Evolutionary conservation across 805 yeast species (phyloP), one percentile per base, ranked within the genome.

Genomic region (Metschnikowia continentalis): DNA sequence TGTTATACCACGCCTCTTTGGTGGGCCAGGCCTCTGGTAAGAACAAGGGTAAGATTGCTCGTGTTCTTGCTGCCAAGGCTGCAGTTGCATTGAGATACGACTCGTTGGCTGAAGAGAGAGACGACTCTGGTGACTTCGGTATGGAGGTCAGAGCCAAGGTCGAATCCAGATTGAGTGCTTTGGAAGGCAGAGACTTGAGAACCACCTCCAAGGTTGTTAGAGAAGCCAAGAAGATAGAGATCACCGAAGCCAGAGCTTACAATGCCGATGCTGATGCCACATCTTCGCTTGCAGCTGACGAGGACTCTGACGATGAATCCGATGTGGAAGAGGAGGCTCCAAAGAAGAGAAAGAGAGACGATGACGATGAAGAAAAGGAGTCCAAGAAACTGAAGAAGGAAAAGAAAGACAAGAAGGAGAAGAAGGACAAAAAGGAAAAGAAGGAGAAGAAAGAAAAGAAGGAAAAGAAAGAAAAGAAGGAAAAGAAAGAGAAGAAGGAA

Each of bases 21-120:
- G 90, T 90, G 64, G 96, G 96, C 62, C 86, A 83, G 72, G 99
- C 99, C 54, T 78, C 90, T 56, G 85, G 95, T 59, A 94, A 94
- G 79, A 94, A 94, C 80, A 94, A 94, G 81, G 99, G 99, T 78
- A 94, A 91, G 79, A 90, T 94, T 69, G 98, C 99, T 52, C 86
- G 99, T 78, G 96, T 94, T 61, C 82, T 94, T 58, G 99, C 99
- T 62, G 98, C 98, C 53, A 94, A 94, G 78, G 96, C 97, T 60
- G 96, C 99, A 50, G 95, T 94, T 64, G 88, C 97, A 55, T 78
- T 92, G 62, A 88, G 99, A 79, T 92, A 88, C 71, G 99, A 94
- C 76, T 96, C 97, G 32, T 78, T 94, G 55, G 86, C 97, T 58
- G 99, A 94, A 77, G 98, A 94, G 64, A 84, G 97, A 73, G 96